A percentile compares a stretch with the other conserved stretches of the same genome.
phyloP scores from a whole-genome alignment of 345 rosid genomes.

The Eucalyptus marginata region DNA sequence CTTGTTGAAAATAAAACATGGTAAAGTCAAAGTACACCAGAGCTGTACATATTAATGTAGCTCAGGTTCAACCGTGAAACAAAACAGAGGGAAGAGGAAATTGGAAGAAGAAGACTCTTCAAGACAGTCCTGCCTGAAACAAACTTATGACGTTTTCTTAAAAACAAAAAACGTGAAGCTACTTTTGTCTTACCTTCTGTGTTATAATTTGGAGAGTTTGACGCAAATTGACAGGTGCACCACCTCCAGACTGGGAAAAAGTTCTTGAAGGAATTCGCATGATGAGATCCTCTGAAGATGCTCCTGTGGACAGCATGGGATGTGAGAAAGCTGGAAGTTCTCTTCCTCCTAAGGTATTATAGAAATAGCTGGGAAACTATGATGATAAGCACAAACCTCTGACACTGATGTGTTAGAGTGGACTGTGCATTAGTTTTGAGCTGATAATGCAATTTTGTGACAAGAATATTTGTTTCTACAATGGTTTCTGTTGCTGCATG shows the following conservation, averaged over 20 bases:
- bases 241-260: conserved; percentile 52
- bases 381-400: not conserved
- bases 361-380: not conserved
- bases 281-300: conserved; percentile 60
- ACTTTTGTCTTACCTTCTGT: not conserved
- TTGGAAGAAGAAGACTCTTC: not conserved
- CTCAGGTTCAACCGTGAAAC: not conserved
- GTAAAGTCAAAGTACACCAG: not conserved
- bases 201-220: not conserved
- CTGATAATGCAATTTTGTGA: not conserved
- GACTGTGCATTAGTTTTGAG: not conserved
- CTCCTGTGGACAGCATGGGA: conserved; percentile 76
- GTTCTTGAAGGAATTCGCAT: conserved; percentile 52
- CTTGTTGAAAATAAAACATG: not conserved
- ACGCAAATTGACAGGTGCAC: conserved; percentile 12
- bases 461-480: not conserved
- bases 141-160: not conserved
- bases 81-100: not conserved
- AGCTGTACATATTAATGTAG: not conserved
- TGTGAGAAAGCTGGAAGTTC: conserved; percentile 62
- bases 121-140: not conserved
- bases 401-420: not conserved
- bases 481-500: not conserved
- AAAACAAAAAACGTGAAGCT: not conserved
- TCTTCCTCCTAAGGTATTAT: conserved; percentile 56